Evolutionary conservation across 2,329 filamentous ascomycete species (phyloP), one percentile per base, ranked within the genome.

Genomic region (Penicillium oxalicum): DNA sequence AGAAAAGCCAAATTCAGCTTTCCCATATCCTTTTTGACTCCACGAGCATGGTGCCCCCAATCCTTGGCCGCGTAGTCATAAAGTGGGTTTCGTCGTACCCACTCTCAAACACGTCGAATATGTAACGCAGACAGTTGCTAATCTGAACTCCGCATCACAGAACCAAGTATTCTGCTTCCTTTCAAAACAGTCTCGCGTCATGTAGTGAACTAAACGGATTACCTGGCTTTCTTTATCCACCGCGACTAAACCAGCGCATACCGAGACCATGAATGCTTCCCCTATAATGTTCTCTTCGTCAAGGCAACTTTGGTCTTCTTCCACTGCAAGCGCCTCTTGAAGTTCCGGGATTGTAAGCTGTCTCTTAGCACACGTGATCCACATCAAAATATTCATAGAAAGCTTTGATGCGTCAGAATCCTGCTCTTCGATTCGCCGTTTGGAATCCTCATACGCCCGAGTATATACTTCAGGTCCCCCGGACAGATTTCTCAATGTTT

Each of bases 381-480:
- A 77, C 1, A 59, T 58, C 0, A 77, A 49, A 4, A 63, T 58
- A 27, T 65, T 51, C n/a, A 62, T 69, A 0, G 75, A 74, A 41
- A 76, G 61, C 1, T 63, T 48, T 13, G 37, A 32, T 9, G 64
- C 52, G 2, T 62, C 66, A 1, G 45, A 2, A 1, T 55, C 24
- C 47, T 78, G 74, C 1, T 58, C 49, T 28, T 70, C 46, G 13
- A 79, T 75, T 35, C 74, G 60, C 5, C 70, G 38, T 58, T 78
- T 72, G 0, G 70, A 67, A 0, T 68, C 52, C 0, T 65, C 46
- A 44, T 80, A 80, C 0, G 70, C 69, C 4, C 18, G 71, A 56
- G 33, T 74, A 71, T 3, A 61, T 63, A 11, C 56, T 47, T 9
- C 18, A 27, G 40, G 34, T 1, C 37, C 38, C 7, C 13, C 44